These are phyloP conservation scores for Serendipita indica DNA, from an alignment of 768 basidiomycete species.

Conservation along the genomic window DNA sequence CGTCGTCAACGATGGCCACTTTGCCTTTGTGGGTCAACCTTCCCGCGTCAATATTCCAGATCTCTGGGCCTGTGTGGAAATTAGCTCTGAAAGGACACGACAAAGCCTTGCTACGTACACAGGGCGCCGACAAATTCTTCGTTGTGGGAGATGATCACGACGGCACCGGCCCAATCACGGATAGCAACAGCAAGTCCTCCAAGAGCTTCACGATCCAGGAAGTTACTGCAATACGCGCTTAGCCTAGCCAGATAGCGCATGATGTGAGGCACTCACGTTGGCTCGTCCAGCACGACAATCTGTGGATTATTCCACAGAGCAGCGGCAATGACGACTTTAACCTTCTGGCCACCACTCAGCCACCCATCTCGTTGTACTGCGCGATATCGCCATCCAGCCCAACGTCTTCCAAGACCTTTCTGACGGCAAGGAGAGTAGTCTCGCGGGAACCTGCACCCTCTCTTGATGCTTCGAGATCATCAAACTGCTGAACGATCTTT, in stretches of 20 bases:
- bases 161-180: slow-evolving; percentile 85
- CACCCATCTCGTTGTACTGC: slow-evolving; percentile 92
- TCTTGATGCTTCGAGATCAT: slow-evolving; percentile 88
- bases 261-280: slow-evolving; percentile 5
- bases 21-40: slow-evolving; percentile 82
- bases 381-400: slow-evolving; percentile 96
- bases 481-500: slow-evolving; percentile 86
- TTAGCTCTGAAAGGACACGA: slow-evolving; percentile 16
- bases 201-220: slow-evolving; percentile 90
- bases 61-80: slow-evolving; percentile 54
- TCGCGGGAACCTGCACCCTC: slow-evolving; percentile 91
- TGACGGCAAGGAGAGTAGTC: slow-evolving; percentile 61
- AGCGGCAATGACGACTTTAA: slow-evolving; percentile 88
- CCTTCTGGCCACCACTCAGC: slow-evolving; percentile 97
- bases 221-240: slow-evolving; percentile 76
- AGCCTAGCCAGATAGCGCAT: slow-evolving; percentile 52
- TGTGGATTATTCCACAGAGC: slow-evolving; percentile 95
- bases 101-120: slow-evolving; percentile 52
- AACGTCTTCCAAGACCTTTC: slow-evolving; percentile 89
- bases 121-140: slow-evolving; percentile 71
- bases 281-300: slow-evolving; percentile 29
- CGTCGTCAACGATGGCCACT: slow-evolving; percentile 68
- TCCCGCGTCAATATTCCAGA: slow-evolving; percentile 86
- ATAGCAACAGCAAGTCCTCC: slow-evolving; percentile 93
- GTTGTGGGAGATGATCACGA: slow-evolving; percentile 95